Evolutionary conservation across 2,329 filamentous ascomycete genomes (phyloP), one percentile per base, ranked within the genome.

Genomic region (Coleophoma cylindrospora): DNA sequence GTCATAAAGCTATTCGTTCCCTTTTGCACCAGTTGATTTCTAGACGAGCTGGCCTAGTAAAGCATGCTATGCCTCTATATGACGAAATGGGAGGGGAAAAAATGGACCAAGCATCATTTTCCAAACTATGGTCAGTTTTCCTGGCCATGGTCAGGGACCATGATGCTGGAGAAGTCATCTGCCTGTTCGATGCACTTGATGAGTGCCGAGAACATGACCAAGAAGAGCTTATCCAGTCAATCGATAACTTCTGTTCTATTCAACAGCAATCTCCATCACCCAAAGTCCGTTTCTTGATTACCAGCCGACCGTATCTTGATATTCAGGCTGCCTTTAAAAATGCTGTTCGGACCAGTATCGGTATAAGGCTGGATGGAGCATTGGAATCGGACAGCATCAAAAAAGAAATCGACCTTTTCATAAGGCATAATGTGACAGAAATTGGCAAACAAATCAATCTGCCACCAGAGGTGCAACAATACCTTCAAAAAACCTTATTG

Each of bases 121-220:
- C 10, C 10, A 38, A 57, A 2, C 57, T 73, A 1, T 71, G 69
- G 69, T 50, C 52, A 1, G 63, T 72, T 38, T 45, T 74, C 2
- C 45, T 49, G 14, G 58, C 50, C 3, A 60, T 63, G 12, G 50
- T 55, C 6, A 40, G 41, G 44, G 65, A 69, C 49, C 49, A 56
- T 0, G 33, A 56, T 14, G 54, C 65, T 2, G 67, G 63, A 1
- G 47, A 60, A 19, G 40, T 73, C 0, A 59, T 68, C 1, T 53
- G 68, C 10, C 62, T 73, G 1, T 52, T 74, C 5, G 70, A 74
- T 57, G 70, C 67, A 1, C 54, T 74, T 1, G 71, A 74, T 45
- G 68, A 72, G 34, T 55, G 53, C 27, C n/a, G 32, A 40, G 12
- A 34, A 13, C 6, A 12, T n/a, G 17, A 22, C 14, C 33, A n/a